Percentiles rank a stretch among this genome's conserved stretches.
These are phyloP conservation scores for Chernovozyma sophiae-reginae DNA, from an alignment of 1,139 yeast genomes.

Conservation along the genomic window DNA sequence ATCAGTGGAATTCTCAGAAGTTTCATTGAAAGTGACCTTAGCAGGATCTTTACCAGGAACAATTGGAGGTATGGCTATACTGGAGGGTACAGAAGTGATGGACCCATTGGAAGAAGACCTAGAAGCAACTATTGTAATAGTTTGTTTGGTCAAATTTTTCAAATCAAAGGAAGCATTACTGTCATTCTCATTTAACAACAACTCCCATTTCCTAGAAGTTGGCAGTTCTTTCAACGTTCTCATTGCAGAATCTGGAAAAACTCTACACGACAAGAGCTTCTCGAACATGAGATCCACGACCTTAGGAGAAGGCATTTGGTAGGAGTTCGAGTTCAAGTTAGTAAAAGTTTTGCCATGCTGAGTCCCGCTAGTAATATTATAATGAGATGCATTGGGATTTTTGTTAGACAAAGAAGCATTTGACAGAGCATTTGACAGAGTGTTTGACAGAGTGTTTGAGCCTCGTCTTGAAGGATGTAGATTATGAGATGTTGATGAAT, in stretches of 20 bases:
- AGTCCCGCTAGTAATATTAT: neutral
- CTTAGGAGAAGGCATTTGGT: slow-evolving; percentile 27
- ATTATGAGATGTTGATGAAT: neutral
- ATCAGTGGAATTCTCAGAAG: neutral
- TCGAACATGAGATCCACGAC: slow-evolving; percentile 40
- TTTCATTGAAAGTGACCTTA: neutral
- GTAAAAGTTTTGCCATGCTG: neutral
- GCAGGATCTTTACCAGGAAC: neutral
- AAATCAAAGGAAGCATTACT: slow-evolving; percentile 36
- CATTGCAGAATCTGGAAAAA: slow-evolving; percentile 34
- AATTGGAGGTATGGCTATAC: neutral
- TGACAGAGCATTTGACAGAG: neutral
- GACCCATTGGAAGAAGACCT: neutral
- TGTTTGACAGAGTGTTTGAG: neutral
- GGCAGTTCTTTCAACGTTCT: slow-evolving; percentile 29
- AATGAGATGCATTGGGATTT: no score
- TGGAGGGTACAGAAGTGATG: neutral
- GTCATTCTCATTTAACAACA: slow-evolving; percentile 40
- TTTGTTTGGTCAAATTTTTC: slow-evolving; percentile 9
- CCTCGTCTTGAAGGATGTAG: neutral
- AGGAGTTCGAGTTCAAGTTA: neutral
- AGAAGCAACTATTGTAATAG: neutral
- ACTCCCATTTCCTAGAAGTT: slow-evolving; percentile 42
- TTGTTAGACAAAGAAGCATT: neutral
- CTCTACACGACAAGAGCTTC: slow-evolving; percentile 33